A percentile compares a stretch with the other conserved stretches of the same genome.
These are phyloP conservation scores for Trapa bicornis DNA, from an alignment of 345 rosid genomes.

Conservation along the genomic window DNA sequence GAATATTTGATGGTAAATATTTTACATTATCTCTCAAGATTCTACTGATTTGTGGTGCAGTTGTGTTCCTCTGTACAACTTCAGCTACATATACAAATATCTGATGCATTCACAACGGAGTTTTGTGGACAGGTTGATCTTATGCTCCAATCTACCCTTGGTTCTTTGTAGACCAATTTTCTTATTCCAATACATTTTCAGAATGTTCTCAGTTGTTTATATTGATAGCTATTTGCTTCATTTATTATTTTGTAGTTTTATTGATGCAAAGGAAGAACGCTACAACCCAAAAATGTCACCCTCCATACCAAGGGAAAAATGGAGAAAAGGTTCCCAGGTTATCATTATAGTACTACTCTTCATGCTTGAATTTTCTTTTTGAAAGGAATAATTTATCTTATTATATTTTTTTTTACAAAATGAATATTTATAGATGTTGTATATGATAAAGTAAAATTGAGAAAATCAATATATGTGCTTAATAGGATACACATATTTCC, in stretches of 20 bases:
- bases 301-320: conserved; percentile 40
- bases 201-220: not conserved
- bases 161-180: conserved; percentile 8
- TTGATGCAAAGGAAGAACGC: conserved; percentile 55
- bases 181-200: not conserved
- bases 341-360: not conserved
- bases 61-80: conserved; percentile 80
- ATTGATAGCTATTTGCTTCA: not conserved
- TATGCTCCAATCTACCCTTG: conserved; percentile 19
- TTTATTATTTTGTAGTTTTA: conserved; percentile 38
- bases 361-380: conserved; percentile 1
- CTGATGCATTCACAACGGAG: conserved; percentile 71
- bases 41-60: conserved; percentile 34
- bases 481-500: not conserved
- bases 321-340: conserved; percentile 98
- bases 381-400: not conserved
- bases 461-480: not conserved
- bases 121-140: conserved; percentile 86
- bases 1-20: not conserved
- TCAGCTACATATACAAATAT: conserved; percentile 67
- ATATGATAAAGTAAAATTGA: not conserved
- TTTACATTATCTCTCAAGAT: not conserved
- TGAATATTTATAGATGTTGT: not conserved
- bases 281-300: conserved; percentile 68
- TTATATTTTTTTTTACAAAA: not conserved